These are phyloP conservation scores for Yamagishiella unicocca DNA, from an alignment of 139 green algal genomes.

Conservation along the genomic window DNA sequence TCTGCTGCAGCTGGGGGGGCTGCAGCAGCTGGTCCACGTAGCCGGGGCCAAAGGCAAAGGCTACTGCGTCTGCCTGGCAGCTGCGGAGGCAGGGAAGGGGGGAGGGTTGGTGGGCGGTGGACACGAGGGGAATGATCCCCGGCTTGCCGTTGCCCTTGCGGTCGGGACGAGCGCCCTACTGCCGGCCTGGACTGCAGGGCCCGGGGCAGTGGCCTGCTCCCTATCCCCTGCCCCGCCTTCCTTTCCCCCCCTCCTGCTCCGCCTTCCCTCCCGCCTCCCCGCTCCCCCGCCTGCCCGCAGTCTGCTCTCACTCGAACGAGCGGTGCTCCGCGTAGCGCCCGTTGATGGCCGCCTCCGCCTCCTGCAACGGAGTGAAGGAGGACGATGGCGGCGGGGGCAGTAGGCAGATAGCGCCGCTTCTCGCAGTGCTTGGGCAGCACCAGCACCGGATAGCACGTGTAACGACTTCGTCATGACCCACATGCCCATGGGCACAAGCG, in stretches of 20 bases:
- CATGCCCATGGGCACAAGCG: not conserved
- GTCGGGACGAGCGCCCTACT: not conserved
- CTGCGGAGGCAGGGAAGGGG: not conserved
- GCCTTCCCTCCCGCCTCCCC: not conserved
- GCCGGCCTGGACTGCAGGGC: not conserved
- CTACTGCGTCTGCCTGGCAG: not conserved
- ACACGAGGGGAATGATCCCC: not conserved
- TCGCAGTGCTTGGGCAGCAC: not conserved
- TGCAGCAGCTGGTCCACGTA: not conserved
- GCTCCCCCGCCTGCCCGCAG: not conserved
- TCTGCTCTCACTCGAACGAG: constrained; percentile 3
- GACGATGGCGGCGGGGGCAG: not conserved
- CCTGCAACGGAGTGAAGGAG: not conserved
- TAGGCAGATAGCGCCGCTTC: not conserved
- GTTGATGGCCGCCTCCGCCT: not conserved
- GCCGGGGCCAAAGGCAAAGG: not conserved
- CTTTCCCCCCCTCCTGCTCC: not conserved
- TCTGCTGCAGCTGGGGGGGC: not conserved
- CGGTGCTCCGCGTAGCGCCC: constrained; percentile 36
- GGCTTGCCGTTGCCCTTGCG: not conserved
- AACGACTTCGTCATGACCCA: not conserved
- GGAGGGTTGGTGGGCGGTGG: not conserved
- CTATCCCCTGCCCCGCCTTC: not conserved
- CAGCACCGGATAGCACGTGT: not conserved
- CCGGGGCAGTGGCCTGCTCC: not conserved